Conservation (phyloP, 129 eudicot species). For the Pittosporum tobira region DNA sequence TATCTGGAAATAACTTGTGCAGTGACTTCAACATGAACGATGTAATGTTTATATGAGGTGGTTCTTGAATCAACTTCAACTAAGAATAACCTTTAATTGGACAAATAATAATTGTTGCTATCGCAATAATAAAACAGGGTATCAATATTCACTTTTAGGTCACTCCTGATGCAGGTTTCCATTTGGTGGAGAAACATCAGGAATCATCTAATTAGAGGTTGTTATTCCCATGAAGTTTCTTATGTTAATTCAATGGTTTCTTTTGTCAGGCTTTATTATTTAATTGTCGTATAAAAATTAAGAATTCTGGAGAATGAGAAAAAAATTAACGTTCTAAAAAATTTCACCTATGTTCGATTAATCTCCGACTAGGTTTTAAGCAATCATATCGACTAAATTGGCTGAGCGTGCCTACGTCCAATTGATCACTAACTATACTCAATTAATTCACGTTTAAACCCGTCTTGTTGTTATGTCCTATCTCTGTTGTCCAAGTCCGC, state of each 20-base stretch:
- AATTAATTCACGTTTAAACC: too few relatives aligned
- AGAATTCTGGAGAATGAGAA: too few relatives aligned
- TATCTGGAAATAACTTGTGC: conserved; percentile 17
- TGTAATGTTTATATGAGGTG: conserved; percentile 10
- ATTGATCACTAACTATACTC: too few relatives aligned
- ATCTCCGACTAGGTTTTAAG: too few relatives aligned
- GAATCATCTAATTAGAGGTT: conserved; percentile 1
- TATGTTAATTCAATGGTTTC: background rate
- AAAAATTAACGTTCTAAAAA: too few relatives aligned
- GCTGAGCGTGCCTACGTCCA: too few relatives aligned
- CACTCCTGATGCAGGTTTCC: background rate
- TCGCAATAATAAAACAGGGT: conserved; percentile 1
- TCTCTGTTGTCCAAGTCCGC: too few relatives aligned
- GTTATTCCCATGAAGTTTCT: conserved; percentile 11
- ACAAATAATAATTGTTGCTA: background rate
- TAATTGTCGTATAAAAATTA: too few relatives aligned
- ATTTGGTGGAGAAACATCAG: background rate
- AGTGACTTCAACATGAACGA: conserved; percentile 20
- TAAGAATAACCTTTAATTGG: conserved; percentile 7
- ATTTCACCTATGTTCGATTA: too few relatives aligned
- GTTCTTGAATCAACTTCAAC: background rate
- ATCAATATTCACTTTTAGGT: background rate
- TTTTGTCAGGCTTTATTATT: background rate
- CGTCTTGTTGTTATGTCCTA: too few relatives aligned
- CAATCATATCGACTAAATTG: too few relatives aligned